A percentile compares a stretch with the other conserved stretches of the same genome.
These are phyloP conservation scores for Orbilia blumenaviensis DNA, from an alignment of 2,329 filamentous ascomycete species.

Conservation along the genomic window DNA sequence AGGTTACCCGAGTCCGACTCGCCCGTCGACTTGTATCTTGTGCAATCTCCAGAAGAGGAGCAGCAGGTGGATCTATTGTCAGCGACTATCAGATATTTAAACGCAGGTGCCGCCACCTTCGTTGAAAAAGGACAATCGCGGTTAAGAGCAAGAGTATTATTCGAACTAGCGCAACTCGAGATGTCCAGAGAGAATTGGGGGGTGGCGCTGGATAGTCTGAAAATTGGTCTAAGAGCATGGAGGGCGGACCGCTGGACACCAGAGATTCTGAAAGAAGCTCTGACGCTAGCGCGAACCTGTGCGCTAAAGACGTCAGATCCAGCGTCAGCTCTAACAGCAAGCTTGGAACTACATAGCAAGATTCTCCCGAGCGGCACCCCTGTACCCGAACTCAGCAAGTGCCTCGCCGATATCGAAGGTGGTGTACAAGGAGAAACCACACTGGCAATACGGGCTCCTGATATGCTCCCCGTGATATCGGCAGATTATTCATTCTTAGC, in stretches of 20 bases:
- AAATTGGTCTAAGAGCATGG: conserved; percentile 31
- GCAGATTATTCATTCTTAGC: conserved; percentile 69
- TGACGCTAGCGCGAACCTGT: conserved; percentile 70
- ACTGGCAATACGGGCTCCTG: conserved; percentile 66
- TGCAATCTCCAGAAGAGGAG: conserved; percentile 66
- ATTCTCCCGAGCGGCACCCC: conserved; percentile 62
- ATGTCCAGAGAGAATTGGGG: conserved; percentile 49
- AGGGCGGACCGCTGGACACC: conserved; percentile 69
- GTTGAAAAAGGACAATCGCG: conserved; percentile 40
- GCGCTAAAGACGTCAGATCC: conserved; percentile 67
- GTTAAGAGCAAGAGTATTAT: conserved; percentile 37
- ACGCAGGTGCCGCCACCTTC: conserved; percentile 35
- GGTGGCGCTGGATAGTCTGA: conserved; percentile 34
- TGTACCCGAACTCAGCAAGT: conserved; percentile 65
- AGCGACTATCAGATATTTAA: conserved; percentile 33
- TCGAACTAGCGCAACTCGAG: conserved; percentile 40
- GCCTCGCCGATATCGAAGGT: conserved; percentile 65
- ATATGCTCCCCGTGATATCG: conserved; percentile 67
- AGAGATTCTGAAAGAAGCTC: conserved; percentile 69
- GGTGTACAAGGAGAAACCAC: conserved; percentile 63
- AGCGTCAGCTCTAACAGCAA: conserved; percentile 69
- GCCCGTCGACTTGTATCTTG: conserved; percentile 73
- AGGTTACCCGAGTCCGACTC: conserved; percentile 70
- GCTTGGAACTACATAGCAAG: conserved; percentile 72
- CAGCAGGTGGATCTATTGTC: conserved; percentile 41